Conservation (phyloP, 2,329 filamentous ascomycete species). For the Colletotrichum incanum region DNA sequence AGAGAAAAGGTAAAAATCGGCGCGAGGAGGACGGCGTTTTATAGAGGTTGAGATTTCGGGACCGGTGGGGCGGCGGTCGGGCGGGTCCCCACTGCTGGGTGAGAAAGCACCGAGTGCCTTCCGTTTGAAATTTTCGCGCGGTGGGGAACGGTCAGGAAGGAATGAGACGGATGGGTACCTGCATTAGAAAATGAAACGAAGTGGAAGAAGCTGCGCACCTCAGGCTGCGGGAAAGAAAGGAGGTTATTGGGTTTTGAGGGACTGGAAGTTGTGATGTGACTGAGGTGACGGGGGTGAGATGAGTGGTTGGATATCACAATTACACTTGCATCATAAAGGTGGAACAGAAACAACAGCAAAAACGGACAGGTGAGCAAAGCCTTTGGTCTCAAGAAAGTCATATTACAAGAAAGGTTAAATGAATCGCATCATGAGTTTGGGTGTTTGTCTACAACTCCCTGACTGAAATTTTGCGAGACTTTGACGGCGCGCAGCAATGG, state of each 20-base stretch:
- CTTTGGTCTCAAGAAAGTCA: background rate
- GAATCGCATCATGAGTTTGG: too few species aligned
- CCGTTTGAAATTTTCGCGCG: constrained; percentile 9
- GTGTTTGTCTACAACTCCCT: background rate
- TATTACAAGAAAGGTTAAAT: too few species aligned
- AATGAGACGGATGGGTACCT: background rate
- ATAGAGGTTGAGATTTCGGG: constrained; percentile 52
- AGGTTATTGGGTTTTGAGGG: background rate
- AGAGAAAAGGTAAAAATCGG: constrained; percentile 54
- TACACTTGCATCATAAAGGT: background rate
- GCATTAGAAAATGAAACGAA: background rate
- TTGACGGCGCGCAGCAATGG: accelerated
- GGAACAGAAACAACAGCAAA: too few species aligned
- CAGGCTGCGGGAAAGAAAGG: background rate
- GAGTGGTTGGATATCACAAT: background rate
- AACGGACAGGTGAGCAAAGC: background rate
- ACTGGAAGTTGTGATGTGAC: background rate
- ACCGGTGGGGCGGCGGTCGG: background rate
- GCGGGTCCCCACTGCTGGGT: background rate
- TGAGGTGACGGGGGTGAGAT: background rate
- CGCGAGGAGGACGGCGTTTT: constrained; percentile 53
- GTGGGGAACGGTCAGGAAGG: background rate
- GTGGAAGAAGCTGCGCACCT: background rate
- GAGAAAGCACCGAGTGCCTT: background rate
- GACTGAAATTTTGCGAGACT: background rate